Base-by-base conservation (phyloP, 2,329 filamentous ascomycete genomes). In the Claviceps purpurea region DNA sequence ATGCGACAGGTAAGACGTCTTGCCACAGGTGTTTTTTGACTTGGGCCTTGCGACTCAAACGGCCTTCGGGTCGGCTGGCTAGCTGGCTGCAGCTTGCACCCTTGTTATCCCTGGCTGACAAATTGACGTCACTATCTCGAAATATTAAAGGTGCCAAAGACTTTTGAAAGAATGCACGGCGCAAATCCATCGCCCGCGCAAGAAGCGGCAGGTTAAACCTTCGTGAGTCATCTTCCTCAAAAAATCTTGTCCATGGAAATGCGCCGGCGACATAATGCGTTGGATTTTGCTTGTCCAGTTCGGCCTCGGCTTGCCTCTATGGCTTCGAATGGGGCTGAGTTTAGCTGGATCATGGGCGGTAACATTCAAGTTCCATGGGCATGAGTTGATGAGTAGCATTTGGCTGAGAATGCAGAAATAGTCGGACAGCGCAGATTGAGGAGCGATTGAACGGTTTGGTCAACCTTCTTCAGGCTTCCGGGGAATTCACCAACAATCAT, bases 161-260 rank as follows among this genome's bases (percentile, higher is more conserved):
- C 61, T 77, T 5, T 66, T 68, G 40, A 77, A 76, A 55, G 67
- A 71, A 38, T 77, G 75, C 54, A 62, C 66, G 0, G 65, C 64
- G 11, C 74, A 77, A 56, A 60, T 75, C 26, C 74, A 74, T 57
- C 69, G 68, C 24, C 72, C 72, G 3, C 67, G 75, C 34, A 77
- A 77, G 61, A 77, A 77, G 64, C 67, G 75, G 56, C 70, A 73
- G 37, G 65, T 64, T 38, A 75, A 72, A 54, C 71, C 73, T 37
- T 77, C 74, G 74, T 77, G 63, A 67, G 74, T 69, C 20, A 26
- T 26, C 13, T 24, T 16, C 16, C 8, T 24, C 16, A 14, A 16
- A 2, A 14, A 13, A 24, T 7, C 20, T 43, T 24, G 18, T 34
- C 13, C 41, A 24, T 24, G 13, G 41, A 1, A 6, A 11, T 43